Evolutionary conservation across 805 yeast genomes (phyloP).

Genomic region (Wickerhamomyces rabaulensis): DNA sequence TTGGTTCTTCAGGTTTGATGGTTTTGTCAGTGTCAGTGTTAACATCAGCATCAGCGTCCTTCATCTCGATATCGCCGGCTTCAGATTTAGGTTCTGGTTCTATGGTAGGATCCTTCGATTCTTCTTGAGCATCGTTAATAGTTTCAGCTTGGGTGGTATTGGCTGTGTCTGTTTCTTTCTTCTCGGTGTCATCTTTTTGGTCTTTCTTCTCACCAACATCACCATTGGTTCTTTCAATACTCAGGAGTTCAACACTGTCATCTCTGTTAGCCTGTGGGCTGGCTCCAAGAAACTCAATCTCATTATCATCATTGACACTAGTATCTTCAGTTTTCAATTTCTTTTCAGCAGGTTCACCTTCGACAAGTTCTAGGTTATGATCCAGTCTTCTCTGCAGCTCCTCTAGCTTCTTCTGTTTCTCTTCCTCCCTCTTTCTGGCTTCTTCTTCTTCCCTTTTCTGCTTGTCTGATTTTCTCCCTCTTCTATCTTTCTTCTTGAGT

Average conservation of each 20-base stretch:
- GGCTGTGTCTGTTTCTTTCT: background rate
- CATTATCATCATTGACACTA: background rate
- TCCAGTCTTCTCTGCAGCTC: background rate
- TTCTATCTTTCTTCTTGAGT: conserved; percentile 38
- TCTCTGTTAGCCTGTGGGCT: background rate
- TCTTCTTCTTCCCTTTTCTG: conserved; percentile 33
- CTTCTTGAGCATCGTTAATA: background rate
- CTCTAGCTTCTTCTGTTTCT: conserved; percentile 10
- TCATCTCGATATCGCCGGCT: background rate
- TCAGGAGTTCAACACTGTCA: background rate
- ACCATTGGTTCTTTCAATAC: background rate
- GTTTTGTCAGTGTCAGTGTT: background rate
- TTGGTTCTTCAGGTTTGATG: background rate
- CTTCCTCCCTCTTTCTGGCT: conserved; percentile 24
- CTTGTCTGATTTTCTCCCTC: conserved; percentile 37
- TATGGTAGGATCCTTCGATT: background rate
- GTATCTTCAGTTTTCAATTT: background rate
- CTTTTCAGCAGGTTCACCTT: background rate
- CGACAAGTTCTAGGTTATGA: background rate
- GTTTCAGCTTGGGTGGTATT: background rate
- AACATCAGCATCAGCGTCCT: background rate
- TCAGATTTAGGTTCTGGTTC: background rate
- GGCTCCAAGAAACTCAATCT: background rate
- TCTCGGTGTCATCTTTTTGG: background rate
- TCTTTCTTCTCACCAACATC: background rate